Evolutionary conservation across 1,284 basidiomycete genomes (phyloP).

Genomic region (Thecaphora frezii): DNA sequence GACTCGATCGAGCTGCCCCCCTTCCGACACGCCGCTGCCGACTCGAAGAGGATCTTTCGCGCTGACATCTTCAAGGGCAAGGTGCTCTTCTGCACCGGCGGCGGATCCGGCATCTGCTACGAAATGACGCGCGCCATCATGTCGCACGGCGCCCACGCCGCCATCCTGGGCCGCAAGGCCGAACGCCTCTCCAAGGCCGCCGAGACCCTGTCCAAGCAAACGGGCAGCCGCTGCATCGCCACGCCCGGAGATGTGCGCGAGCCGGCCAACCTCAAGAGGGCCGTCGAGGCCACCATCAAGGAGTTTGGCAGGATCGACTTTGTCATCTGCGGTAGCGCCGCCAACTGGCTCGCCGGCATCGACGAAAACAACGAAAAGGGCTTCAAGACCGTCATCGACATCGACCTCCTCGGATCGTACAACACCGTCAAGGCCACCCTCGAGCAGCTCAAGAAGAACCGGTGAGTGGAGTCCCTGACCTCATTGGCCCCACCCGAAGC

Average conservation of each 20-base stretch:
- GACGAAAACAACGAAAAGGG: constrained; percentile 54
- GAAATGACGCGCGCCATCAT: constrained; percentile 73
- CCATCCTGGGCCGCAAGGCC: constrained; percentile 83
- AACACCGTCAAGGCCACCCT: constrained; percentile 70
- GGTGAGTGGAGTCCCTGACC: too few relatives aligned
- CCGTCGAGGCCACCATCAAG: constrained; percentile 73
- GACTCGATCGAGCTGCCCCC: constrained; percentile 15
- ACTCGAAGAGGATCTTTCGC: constrained; percentile 65
- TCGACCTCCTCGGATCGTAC: constrained; percentile 88
- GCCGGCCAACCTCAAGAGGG: constrained; percentile 71
- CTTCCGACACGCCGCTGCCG: constrained; percentile 21
- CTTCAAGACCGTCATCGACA: constrained; percentile 90
- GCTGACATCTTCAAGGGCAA: constrained; percentile 84
- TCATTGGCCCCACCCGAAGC: too few relatives aligned
- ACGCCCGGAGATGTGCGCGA: constrained; percentile 81
- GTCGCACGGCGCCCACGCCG: constrained; percentile 78
- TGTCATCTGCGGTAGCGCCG: constrained; percentile 78
- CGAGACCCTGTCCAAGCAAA: constrained; percentile 70
- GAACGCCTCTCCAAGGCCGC: constrained; percentile 76
- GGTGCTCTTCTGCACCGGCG: constrained; percentile 82
- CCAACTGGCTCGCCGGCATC: constrained; percentile 58
- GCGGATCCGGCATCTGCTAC: constrained; percentile 77
- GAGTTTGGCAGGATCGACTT: constrained; percentile 87
- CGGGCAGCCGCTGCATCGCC: constrained; percentile 72
- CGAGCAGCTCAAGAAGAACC: constrained; percentile 38